phyloP scores from a whole-genome alignment of 352 stramenopile genomes.

The Pythium sukuiense region DNA sequence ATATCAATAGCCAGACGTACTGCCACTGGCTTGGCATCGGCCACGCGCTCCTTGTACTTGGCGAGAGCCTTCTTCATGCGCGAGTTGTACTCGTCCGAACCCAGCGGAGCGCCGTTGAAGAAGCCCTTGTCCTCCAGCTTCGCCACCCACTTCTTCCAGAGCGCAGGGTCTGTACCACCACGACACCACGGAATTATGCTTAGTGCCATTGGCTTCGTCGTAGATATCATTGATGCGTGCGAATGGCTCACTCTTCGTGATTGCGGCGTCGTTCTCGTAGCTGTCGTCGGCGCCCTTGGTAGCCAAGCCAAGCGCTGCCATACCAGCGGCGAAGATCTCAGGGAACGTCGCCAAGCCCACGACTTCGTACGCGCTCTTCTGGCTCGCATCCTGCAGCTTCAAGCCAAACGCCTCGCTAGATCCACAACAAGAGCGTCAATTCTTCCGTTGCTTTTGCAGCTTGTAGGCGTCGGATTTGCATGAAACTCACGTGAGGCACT shows the following conservation, averaged over 20 bases:
- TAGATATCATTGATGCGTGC: no score
- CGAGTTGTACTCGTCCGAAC: constrained; percentile 59
- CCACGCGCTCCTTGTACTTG: constrained; percentile 89
- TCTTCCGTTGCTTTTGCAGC: background rate
- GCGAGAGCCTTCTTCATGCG: constrained; percentile 71
- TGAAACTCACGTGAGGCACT: constrained; percentile 53
- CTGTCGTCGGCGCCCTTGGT: constrained; percentile 33
- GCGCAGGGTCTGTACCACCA: constrained; percentile 54
- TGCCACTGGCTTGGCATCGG: constrained; percentile 53
- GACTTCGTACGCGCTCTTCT: constrained; percentile 51
- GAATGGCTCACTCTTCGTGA: constrained; percentile 55
- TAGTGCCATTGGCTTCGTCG: no score
- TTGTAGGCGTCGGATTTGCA: constrained; percentile 5
- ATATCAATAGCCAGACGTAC: constrained; percentile 19
- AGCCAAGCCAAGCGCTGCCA: constrained; percentile 60
- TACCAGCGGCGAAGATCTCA: constrained; percentile 70
- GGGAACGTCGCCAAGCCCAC: constrained; percentile 47
- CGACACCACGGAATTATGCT: background rate
- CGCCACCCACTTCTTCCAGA: constrained; percentile 87
- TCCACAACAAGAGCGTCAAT: background rate
- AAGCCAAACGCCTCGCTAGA: constrained; percentile 71
- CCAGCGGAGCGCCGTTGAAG: constrained; percentile 60
- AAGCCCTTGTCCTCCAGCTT: constrained; percentile 88
- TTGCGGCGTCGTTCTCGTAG: constrained; percentile 57
- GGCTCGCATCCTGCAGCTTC: constrained; percentile 53